A percentile compares a stretch with the other conserved stretches of the same genome.
Conservation (phyloP, 2,329 filamentous ascomycete genomes). For the Coniella vitis region DNA sequence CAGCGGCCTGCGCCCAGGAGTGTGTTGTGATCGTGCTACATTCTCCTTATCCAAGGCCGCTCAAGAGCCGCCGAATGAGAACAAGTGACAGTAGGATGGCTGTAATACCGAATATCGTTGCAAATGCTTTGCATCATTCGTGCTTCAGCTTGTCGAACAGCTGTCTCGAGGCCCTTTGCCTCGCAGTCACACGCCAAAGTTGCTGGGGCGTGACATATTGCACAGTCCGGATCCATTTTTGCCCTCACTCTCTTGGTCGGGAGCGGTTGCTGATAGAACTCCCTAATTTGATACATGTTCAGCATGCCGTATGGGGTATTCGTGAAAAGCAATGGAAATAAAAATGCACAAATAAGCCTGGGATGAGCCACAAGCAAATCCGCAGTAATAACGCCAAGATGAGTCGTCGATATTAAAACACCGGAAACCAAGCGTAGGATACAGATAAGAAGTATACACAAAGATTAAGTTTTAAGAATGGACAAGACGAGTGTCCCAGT, state of each 20-base stretch:
- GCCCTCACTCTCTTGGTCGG: slow-evolving; percentile 45
- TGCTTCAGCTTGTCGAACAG: slow-evolving; percentile 56
- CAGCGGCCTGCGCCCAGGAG: background rate
- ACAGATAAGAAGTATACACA: too few relatives aligned
- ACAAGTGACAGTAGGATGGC: background rate
- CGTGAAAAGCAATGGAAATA: slow-evolving; percentile 21
- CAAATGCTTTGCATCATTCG: slow-evolving; percentile 58
- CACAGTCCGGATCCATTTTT: slow-evolving; percentile 65
- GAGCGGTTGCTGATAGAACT: slow-evolving; percentile 19
- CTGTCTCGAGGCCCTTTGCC: slow-evolving; percentile 56
- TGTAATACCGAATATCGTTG: slow-evolving; percentile 53
- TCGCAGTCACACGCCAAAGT: slow-evolving; percentile 57
- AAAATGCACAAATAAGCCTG: slow-evolving; percentile 22
- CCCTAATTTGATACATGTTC: slow-evolving; percentile 16
- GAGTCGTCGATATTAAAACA: slow-evolving; percentile 5
- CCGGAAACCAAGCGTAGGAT: too few relatives aligned
- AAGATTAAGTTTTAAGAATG: too few relatives aligned
- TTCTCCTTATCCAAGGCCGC: background rate
- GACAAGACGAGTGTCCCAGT: too few relatives aligned
- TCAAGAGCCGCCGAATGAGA: background rate
- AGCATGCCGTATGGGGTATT: slow-evolving; percentile 21
- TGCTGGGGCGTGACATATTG: slow-evolving; percentile 57
- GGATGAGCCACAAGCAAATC: slow-evolving; percentile 4
- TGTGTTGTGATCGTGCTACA: background rate
- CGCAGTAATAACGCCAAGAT: background rate